phyloP scores from a whole-genome alignment of 805 yeast genomes.

The Yarrowia hollandica region DNA sequence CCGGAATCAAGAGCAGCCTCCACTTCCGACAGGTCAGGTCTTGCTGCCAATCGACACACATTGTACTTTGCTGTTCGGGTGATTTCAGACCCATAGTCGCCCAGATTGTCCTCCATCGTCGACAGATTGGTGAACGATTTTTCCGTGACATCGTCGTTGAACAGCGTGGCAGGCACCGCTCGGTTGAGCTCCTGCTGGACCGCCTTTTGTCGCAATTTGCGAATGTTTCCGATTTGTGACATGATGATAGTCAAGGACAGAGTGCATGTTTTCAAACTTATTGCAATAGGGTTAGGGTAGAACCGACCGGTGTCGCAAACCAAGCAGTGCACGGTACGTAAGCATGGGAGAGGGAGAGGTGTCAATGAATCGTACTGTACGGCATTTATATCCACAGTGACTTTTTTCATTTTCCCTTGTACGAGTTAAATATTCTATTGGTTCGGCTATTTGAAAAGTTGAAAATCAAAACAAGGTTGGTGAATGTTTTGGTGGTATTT shows the following conservation, averaged over 20 bases:
- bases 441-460: too few relatives aligned
- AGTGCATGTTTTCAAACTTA: neutral
- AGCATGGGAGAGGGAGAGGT: too few relatives aligned
- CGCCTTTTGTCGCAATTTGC: constrained; percentile 5
- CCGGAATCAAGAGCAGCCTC: constrained; percentile 28
- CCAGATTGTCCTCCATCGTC: neutral
- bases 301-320: too few relatives aligned
- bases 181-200: constrained; percentile 3
- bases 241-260: too few relatives aligned
- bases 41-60: constrained; percentile 56
- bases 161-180: constrained; percentile 1
- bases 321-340: too few relatives aligned
- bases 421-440: too few relatives aligned
- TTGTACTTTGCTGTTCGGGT: constrained; percentile 60
- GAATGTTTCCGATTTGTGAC: constrained; percentile 9
- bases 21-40: constrained; percentile 48
- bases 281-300: neutral
- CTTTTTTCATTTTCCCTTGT: too few relatives aligned
- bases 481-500: too few relatives aligned
- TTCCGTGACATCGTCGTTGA: constrained; percentile 21
- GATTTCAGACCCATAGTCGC: constrained; percentile 47
- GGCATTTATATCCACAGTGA: too few relatives aligned
- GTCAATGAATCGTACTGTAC: too few relatives aligned
- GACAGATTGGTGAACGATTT: constrained; percentile 16
- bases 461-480: too few relatives aligned